Conservation (phyloP, 331 rosid genomes). For the Cydonia oblonga region DNA sequence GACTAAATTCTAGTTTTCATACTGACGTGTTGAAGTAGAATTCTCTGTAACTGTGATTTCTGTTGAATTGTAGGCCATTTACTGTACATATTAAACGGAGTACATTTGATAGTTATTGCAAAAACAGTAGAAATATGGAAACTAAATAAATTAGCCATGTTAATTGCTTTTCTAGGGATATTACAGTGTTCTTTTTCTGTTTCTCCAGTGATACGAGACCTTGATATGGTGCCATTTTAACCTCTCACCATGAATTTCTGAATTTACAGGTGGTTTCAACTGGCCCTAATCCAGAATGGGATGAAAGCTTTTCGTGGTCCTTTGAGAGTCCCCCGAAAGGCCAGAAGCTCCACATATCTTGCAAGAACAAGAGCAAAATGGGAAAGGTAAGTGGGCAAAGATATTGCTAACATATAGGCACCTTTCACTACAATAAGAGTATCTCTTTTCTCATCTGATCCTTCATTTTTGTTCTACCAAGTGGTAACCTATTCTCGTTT, state of each 20-base stretch:
- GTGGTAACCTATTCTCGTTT: conserved; percentile 1
- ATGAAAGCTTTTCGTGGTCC: conserved; percentile 89
- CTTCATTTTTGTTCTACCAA: not conserved
- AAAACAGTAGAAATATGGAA: no score
- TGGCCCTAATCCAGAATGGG: conserved; percentile 96
- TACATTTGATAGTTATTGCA: no score
- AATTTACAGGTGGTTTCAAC: conserved; percentile 78
- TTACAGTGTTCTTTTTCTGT: not conserved
- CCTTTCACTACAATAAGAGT: not conserved
- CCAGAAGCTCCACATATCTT: conserved; percentile 93
- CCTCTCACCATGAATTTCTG: not conserved
- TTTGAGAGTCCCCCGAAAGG: conserved; percentile 99
- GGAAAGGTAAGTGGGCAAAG: conserved; percentile 57
- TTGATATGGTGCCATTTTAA: not conserved
- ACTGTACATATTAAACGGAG: not conserved
- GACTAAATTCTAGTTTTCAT: no score
- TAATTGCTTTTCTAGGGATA: not conserved
- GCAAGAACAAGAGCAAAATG: conserved; percentile 99
- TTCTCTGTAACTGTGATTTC: not conserved
- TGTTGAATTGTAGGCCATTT: not conserved
- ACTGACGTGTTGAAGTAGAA: not conserved
- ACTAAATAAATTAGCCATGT: not conserved
- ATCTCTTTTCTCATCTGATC: not conserved
- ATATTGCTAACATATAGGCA: not conserved
- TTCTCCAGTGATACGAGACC: not conserved